These are phyloP conservation scores for Mucor indicus DNA, from an alignment of 371 early-diverging fungal species.

Conservation along the genomic window DNA sequence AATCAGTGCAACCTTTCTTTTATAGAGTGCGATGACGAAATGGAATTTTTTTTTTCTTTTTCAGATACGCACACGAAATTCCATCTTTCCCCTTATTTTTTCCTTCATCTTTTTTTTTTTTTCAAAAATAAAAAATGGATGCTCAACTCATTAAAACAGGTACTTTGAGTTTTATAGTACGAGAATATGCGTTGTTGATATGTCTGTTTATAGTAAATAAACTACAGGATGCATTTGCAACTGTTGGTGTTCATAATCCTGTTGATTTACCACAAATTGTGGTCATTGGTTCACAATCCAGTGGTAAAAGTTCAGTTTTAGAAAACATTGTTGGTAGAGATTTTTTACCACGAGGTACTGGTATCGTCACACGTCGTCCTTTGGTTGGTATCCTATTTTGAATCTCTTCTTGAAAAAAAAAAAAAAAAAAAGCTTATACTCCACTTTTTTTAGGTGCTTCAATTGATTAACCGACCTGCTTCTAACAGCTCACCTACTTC, in stretches of 20 bases:
- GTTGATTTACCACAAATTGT: slow-evolving; percentile 99
- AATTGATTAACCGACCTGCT: slow-evolving; percentile 92
- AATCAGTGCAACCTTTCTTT: too few species aligned
- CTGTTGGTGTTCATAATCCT: slow-evolving; percentile 95
- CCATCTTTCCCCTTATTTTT: not conserved
- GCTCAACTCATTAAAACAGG: not conserved
- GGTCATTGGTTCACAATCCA: slow-evolving; percentile 97
- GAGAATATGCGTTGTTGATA: not conserved
- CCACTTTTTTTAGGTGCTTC: slow-evolving; percentile 79
- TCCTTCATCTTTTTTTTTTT: not conserved
- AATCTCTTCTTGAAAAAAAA: not conserved
- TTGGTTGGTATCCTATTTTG: slow-evolving; percentile 53
- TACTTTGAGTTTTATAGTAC: not conserved
- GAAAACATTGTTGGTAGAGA: slow-evolving; percentile 99
- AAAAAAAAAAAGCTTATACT: too few species aligned
- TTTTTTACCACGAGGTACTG: slow-evolving; percentile 96
- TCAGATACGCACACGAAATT: too few species aligned
- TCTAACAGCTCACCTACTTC: slow-evolving; percentile 3
- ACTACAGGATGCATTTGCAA: slow-evolving; percentile 96
- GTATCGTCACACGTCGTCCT: slow-evolving; percentile 94
- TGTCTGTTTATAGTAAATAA: slow-evolving; percentile 70
- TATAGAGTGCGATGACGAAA: too few species aligned
- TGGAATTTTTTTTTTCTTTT: not conserved
- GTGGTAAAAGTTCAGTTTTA: slow-evolving; percentile 98
- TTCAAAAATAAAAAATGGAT: not conserved